Conservation (phyloP, 441 rosid genomes). For the Gossypium trilobum region DNA sequence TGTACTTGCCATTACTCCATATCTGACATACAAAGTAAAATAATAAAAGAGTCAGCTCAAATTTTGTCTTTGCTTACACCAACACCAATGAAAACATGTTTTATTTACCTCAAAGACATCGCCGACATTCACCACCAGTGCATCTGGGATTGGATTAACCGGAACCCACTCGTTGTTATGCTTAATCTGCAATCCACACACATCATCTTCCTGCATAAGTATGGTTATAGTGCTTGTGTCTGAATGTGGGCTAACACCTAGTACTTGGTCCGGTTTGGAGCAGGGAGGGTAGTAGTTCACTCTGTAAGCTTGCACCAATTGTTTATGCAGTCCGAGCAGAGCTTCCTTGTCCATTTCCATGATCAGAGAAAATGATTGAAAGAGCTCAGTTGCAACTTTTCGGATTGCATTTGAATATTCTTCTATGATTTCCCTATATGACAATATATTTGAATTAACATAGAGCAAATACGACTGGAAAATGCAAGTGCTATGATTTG, state of each 20-base stretch:
- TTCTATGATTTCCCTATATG: constrained; percentile 17
- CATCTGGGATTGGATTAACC: constrained; percentile 19
- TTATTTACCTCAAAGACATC: constrained; percentile 20
- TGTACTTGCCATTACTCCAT: constrained; percentile 21
- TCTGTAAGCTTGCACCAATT: constrained; percentile 20
- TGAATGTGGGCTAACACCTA: constrained; percentile 23
- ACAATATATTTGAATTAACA: background rate
- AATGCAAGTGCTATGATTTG: background rate
- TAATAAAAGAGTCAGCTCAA: background rate
- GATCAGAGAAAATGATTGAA: constrained; percentile 15
- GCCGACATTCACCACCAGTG: constrained; percentile 23
- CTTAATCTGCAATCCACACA: constrained; percentile 20
- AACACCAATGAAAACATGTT: background rate
- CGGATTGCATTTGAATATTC: constrained; percentile 17
- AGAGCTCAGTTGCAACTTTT: constrained; percentile 16
- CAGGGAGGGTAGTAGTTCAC: constrained; percentile 25
- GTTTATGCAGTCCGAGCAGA: constrained; percentile 17
- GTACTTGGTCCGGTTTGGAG: constrained; percentile 16
- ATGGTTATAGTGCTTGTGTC: constrained; percentile 21
- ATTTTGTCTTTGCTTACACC: background rate
- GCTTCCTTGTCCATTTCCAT: constrained; percentile 21
- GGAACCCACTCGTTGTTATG: constrained; percentile 19
- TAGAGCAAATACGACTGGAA: background rate
- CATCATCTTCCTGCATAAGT: constrained; percentile 15
- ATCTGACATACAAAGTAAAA: constrained; percentile 9